Base-by-base conservation (phyloP, 768 basidiomycete species). In the Xerocomellus intermedius region DNA sequence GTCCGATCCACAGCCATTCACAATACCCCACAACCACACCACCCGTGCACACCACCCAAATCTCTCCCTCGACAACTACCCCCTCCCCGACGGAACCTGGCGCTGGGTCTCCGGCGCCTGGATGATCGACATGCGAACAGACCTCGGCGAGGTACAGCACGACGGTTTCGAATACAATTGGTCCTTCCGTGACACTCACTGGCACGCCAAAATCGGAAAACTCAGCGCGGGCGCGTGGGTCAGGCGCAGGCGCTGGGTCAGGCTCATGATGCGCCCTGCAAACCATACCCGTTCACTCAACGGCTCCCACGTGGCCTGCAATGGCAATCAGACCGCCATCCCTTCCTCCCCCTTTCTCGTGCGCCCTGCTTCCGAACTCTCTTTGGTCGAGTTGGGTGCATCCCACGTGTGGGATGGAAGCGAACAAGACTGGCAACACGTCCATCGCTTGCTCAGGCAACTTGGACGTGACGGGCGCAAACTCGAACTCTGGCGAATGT, bases 131-230 rank as follows among this genome's bases (percentile, higher is more conserved):
- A 92, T 93, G 90, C 87, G 86, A 39, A 81, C 83, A 28, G 83
- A 88, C 60, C 74, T 75, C 22, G 87, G 88, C 48, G 81, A 86
- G 62, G 86, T 91, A 3, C 87, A 91, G 61, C 80, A 87, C 59
- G 89, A 91, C 61, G 90, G 90, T 48, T 93, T 91, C 62, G 88
- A 93, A 69, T 93, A 92, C 72, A 92, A 91, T 66, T 90, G 86
- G 82, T 67, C 75, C 56, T 94, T 93, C 61, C 82, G 87, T 17
- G 69, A 73, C 33, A 77, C 80, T 46, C 69, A 83, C 45, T 94
- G 91, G 91, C 79, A 81, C 17, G 73, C 87, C 0, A 72, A 79
- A 48, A 76, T 84, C 1, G 87, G 89, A 9, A 62, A 73, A 24
- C 64, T 86, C 41, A 82, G 82, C 64, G 72, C 81, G 8, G 87